Base-by-base conservation (phyloP, 805 yeast species). In the Saccharomycopsis schoenii region DNA sequence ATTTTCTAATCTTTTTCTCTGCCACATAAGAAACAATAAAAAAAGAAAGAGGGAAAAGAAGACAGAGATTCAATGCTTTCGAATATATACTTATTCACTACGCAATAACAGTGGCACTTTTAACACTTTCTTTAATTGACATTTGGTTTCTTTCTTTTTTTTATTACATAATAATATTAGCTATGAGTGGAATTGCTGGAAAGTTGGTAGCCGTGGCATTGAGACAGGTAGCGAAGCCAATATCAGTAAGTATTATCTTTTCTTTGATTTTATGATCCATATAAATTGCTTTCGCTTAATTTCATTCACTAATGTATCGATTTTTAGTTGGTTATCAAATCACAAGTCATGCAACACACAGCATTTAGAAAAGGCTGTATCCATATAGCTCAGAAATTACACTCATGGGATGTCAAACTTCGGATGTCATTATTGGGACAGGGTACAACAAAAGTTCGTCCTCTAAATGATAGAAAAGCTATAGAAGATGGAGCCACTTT, bases 401-500 rank as follows among this genome's bases (percentile, higher is more conserved):
- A 89, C 68, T 76, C 76, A 52, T 75, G 87, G 5, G 96, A 89
- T 67, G 76, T 83, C 57, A 74, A 73, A 39, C 72, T 89, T 61
- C 79, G 92, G 58, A 78, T 82, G 80, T 76, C 80, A 43, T 75
- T 88, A 52, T 69, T 83, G 63, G 87, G 88, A 19, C 81, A 79
- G 60, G 74, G 74, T 60, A 74, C 77, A 37, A 65, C 68, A 21
- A 65, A 67, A n/a, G 80, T 89, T 9, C 79, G 96, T 56, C 96
- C 96, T 0, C 77, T 89, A 69, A 89, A 88, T 69, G 96, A 89
- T 66, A 82, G 83, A 12, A 85, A 83, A 68, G 96, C 97, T 42
- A 80, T 90, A 52, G 94, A 89, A 62, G 83, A 79, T 62, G 96
- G 96, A 1, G 94, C 96, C 54, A 86, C 80, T 61, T 83, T 89